Conservation (phyloP, 805 yeast species). For the Phaffomyces thermotolerans region DNA sequence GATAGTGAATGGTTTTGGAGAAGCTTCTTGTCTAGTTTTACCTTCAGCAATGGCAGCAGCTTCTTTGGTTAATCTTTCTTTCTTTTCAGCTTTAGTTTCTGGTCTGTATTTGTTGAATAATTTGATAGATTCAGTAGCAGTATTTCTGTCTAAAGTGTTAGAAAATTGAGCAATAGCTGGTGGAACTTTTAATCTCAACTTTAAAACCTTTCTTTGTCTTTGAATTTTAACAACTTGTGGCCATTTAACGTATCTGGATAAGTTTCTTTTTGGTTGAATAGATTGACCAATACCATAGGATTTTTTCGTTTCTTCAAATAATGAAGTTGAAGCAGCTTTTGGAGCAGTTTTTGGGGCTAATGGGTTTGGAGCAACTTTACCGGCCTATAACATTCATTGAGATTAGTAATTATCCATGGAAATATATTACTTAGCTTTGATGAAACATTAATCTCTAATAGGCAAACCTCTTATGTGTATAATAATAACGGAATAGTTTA, state of each 20-base stretch:
- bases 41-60: conserved; percentile 99
- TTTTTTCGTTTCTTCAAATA: conserved; percentile 84
- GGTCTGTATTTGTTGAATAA: conserved; percentile 99
- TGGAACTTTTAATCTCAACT: conserved; percentile 96
- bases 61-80: conserved; percentile 97
- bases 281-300: conserved; percentile 96
- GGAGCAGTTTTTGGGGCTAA: conserved; percentile 78
- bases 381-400: conserved; percentile 21
- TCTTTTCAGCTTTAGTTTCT: conserved; percentile 95
- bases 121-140: conserved; percentile 95
- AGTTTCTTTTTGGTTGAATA: conserved; percentile 91
- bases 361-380: conserved; percentile 97
- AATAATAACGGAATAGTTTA: neutral
- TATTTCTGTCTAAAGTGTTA: conserved; percentile 94
- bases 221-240: conserved; percentile 97
- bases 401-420: conserved; percentile 5
- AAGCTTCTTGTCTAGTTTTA: conserved; percentile 92
- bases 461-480: neutral
- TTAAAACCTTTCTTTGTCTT: conserved; percentile 96
- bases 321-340: conserved; percentile 16
- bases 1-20: conserved; percentile 94
- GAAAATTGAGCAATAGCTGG: conserved; percentile 98
- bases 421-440: neutral
- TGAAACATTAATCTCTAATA: conserved; percentile 1
- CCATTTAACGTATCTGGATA: conserved; percentile 97